Evolutionary conservation across 2,329 filamentous ascomycete genomes (phyloP).

Genomic region (Pseudogymnoascus sp.): DNA sequence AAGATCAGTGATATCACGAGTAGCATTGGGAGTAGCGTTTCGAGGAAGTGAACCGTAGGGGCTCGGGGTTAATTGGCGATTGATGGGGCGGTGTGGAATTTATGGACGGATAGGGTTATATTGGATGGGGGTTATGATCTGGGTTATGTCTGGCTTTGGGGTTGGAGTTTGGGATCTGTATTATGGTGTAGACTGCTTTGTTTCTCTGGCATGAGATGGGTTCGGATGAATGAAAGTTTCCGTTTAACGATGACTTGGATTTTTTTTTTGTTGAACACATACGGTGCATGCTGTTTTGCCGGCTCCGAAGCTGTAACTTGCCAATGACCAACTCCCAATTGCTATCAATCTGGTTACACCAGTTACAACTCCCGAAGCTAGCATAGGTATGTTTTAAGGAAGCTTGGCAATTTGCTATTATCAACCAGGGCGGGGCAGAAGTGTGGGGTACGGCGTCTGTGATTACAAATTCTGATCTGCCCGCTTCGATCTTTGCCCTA

Average conservation of each 20-base stretch:
- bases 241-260: not conserved
- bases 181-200: slow-evolving; percentile 5
- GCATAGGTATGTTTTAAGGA: not conserved
- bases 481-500: not conserved
- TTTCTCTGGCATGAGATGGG: not conserved
- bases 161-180: not conserved
- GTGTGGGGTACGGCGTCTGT: not conserved
- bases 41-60: not conserved
- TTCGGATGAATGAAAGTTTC: not conserved
- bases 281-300: not conserved
- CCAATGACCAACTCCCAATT: not conserved
- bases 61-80: not conserved
- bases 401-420: slow-evolving; percentile 2
- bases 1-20: slow-evolving; percentile 17
- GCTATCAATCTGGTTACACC: not conserved
- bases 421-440: not conserved
- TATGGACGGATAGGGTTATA: not conserved
- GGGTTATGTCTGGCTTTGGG: not conserved
- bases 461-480: not conserved
- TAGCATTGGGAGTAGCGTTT: slow-evolving; percentile 26
- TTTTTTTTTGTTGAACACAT: not conserved
- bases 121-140: not conserved
- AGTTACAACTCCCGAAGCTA: not conserved
- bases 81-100: not conserved
- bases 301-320: not conserved